Conservation (phyloP, 345 rosid species). For the Geranium rotundifolium region DNA sequence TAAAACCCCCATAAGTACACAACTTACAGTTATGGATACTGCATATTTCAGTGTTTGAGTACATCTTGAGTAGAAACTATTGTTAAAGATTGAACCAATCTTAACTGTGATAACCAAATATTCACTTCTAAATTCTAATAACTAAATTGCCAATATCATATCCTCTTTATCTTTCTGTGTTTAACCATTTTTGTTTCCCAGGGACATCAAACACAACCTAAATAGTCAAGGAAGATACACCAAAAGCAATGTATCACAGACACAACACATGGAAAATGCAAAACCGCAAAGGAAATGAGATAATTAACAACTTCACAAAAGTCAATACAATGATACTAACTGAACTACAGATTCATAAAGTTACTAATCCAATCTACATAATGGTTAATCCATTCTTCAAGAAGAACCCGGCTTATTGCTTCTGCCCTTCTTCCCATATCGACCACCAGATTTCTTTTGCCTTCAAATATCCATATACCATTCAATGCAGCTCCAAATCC, state of each 20-base stretch:
- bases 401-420: constrained; percentile 8
- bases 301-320: not conserved
- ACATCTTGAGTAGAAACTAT: not conserved
- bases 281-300: not conserved
- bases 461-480: constrained; percentile 4
- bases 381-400: not conserved
- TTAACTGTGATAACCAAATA: not conserved
- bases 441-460: constrained; percentile 16
- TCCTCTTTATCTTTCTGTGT: not conserved
- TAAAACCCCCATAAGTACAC: not conserved
- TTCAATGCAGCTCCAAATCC: not conserved
- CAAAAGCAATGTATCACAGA: not conserved
- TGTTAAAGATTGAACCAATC: not conserved
- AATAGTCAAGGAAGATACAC: not conserved
- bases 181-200: not conserved
- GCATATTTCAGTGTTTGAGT: not conserved
- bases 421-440: constrained; percentile 7
- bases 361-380: not conserved
- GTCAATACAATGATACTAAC: not conserved
- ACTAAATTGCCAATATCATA: not conserved
- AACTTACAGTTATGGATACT: not conserved
- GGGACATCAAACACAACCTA: not conserved
- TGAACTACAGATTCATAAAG: not conserved
- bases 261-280: not conserved
- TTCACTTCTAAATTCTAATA: not conserved